Evolutionary conservation across 140 eudicot species (phyloP).

Genomic region (Oenanthe javanica): DNA sequence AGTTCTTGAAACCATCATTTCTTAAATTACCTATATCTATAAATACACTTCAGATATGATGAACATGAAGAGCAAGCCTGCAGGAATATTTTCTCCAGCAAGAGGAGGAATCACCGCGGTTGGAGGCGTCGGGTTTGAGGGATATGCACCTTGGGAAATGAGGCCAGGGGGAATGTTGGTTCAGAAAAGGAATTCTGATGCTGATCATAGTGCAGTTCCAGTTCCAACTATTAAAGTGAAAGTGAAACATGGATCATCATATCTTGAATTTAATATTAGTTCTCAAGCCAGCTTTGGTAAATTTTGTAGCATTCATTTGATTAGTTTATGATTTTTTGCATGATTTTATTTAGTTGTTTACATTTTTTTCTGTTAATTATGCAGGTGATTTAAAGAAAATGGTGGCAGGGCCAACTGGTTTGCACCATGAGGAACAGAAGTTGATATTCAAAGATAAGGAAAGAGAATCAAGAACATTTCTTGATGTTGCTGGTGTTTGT

Average conservation of each 20-base stretch:
- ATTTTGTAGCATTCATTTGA: too few species aligned
- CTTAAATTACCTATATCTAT: constrained; percentile 4
- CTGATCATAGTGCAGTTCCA: constrained; percentile 25
- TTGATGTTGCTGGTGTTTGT: constrained; percentile 66
- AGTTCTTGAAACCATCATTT: constrained; percentile 26
- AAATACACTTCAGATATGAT: constrained; percentile 16
- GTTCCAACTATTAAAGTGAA: constrained; percentile 61
- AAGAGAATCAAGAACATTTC: constrained; percentile 68
- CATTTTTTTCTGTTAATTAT: too few species aligned
- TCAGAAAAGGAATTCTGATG: constrained; percentile 80
- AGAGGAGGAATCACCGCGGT: constrained; percentile 21
- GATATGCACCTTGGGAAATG: constrained; percentile 43
- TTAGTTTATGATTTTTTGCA: too few species aligned
- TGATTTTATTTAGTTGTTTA: too few species aligned
- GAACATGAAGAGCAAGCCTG: constrained; percentile 44
- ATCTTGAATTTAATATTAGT: constrained; percentile 59
- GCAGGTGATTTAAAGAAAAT: constrained; percentile 89
- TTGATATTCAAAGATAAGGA: constrained; percentile 71
- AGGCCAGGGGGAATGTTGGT: constrained; percentile 97
- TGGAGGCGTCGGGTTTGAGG: constrained; percentile 25
- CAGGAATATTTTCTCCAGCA: constrained; percentile 28
- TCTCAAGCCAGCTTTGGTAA: constrained; percentile 89
- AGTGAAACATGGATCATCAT: constrained; percentile 65
- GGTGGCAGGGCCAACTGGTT: constrained; percentile 61
- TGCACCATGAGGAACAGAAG: constrained; percentile 74